Evolutionary conservation across 1,284 basidiomycete species (phyloP).

Genomic region (Fomitopsis schrenkii): DNA sequence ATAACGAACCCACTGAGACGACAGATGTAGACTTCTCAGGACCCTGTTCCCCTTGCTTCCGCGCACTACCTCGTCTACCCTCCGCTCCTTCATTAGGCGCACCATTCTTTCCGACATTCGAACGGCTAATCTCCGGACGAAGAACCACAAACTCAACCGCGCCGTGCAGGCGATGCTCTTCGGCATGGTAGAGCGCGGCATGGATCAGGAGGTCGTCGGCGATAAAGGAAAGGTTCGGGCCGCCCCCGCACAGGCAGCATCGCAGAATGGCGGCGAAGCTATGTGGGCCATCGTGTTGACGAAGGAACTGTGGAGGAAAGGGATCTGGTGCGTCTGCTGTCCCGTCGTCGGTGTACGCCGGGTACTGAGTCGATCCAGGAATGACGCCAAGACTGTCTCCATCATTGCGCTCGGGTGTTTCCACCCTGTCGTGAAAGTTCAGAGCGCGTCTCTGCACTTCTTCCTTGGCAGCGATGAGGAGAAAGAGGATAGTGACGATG

Average conservation of each 20-base stretch:
- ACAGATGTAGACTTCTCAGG: conserved; percentile 68
- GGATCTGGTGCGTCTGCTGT: conserved; percentile 68
- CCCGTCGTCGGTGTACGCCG: background rate
- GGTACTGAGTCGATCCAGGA: conserved; percentile 44
- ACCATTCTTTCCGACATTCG: conserved; percentile 96
- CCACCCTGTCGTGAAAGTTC: conserved; percentile 93
- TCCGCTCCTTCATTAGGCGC: conserved; percentile 86
- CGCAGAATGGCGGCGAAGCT: conserved; percentile 74
- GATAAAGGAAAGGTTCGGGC: conserved; percentile 75
- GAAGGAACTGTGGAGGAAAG: conserved; percentile 93
- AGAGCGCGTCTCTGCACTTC: conserved; percentile 95
- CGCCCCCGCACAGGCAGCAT: conserved; percentile 30
- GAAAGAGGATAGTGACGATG: conserved; percentile 67
- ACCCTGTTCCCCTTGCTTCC: conserved; percentile 93
- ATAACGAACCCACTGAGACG: background rate
- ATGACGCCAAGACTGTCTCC: conserved; percentile 90
- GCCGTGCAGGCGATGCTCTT: conserved; percentile 97
- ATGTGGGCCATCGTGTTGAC: conserved; percentile 98
- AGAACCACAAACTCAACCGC: conserved; percentile 95
- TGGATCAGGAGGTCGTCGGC: conserved; percentile 76
- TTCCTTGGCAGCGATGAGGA: conserved; percentile 83
- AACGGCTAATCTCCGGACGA: conserved; percentile 84
- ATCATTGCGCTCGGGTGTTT: conserved; percentile 92
- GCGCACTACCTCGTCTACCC: conserved; percentile 79
- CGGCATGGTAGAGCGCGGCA: conserved; percentile 90